Percentiles rank a stretch among this genome's conserved stretches.
These are phyloP conservation scores for Recurvomyces mirabilis DNA, from an alignment of 495 filamentous ascomycete genomes.

Conservation along the genomic window DNA sequence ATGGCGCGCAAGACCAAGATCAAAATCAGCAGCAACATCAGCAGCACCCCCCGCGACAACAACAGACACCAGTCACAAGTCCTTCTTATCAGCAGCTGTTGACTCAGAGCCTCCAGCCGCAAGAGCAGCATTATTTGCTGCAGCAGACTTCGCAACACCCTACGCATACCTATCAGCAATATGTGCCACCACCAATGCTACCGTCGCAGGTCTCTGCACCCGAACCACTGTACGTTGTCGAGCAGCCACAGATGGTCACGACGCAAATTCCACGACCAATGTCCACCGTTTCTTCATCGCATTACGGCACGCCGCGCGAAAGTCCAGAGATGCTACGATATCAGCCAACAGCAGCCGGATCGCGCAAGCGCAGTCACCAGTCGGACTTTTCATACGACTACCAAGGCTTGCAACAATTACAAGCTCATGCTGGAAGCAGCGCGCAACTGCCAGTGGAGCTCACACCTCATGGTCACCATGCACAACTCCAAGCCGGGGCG, in stretches of 20 bases:
- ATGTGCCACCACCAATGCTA: slow-evolving; percentile 13
- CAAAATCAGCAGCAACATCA: slow-evolving; percentile 14
- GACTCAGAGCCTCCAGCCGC: slow-evolving; percentile 14
- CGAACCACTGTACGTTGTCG: slow-evolving; percentile 12
- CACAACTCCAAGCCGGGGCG: slow-evolving; percentile 21
- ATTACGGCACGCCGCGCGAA: slow-evolving; percentile 15
- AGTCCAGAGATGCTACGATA: slow-evolving; percentile 12
- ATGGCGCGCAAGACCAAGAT: slow-evolving; percentile 46
- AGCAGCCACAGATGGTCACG: slow-evolving; percentile 15
- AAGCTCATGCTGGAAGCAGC: slow-evolving; percentile 19
- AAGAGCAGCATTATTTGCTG: slow-evolving; percentile 2
- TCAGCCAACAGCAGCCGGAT: slow-evolving; percentile 2
- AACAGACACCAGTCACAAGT: slow-evolving; percentile 15
- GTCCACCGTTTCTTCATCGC: slow-evolving; percentile 14
- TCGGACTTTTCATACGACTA: slow-evolving; percentile 16
- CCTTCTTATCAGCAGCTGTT: slow-evolving; percentile 13
- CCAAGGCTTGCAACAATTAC: slow-evolving; percentile 20
- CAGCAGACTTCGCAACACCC: slow-evolving; percentile 3
- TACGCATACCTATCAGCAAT: slow-evolving; percentile 16
- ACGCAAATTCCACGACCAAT: slow-evolving; percentile 9
- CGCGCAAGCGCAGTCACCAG: slow-evolving; percentile 12
- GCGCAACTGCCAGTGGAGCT: slow-evolving; percentile 22
- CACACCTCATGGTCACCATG: slow-evolving; percentile 27
- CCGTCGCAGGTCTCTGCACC: slow-evolving; percentile 17
- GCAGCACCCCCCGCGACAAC: too few relatives aligned